Conservation (phyloP, 495 filamentous ascomycete species). For the Penicillium manginii region DNA sequence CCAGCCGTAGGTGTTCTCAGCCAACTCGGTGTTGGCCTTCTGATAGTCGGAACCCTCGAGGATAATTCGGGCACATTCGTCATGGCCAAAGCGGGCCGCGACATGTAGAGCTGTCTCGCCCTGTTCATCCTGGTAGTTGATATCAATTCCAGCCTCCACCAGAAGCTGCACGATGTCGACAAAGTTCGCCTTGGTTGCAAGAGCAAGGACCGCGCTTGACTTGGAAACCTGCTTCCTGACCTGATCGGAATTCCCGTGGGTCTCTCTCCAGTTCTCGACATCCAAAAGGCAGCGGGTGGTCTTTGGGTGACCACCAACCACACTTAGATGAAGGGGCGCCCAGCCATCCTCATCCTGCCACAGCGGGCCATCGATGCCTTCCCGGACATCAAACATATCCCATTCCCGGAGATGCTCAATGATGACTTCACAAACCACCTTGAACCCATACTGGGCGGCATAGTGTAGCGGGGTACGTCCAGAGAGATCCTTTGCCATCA, state of each 20-base stretch:
- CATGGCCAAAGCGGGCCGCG: slow-evolving; percentile 86
- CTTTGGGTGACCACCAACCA: slow-evolving; percentile 85
- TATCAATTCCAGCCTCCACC: slow-evolving; percentile 87
- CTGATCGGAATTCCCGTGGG: slow-evolving; percentile 33
- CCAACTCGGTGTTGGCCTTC: slow-evolving; percentile 73
- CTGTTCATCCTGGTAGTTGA: slow-evolving; percentile 90
- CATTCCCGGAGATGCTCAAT: slow-evolving; percentile 87
- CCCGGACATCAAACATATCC: slow-evolving; percentile 80
- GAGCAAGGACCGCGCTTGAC: slow-evolving; percentile 85
- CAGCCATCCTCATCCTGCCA: slow-evolving; percentile 95
- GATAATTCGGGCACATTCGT: slow-evolving; percentile 75
- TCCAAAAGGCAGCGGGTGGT: slow-evolving; percentile 81
- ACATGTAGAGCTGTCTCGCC: slow-evolving; percentile 95
- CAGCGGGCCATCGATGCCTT: slow-evolving; percentile 79
- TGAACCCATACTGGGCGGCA: slow-evolving; percentile 92
- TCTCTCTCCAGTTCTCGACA: slow-evolving; percentile 67
- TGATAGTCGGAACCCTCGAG: slow-evolving; percentile 69
- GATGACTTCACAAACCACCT: slow-evolving; percentile 82
- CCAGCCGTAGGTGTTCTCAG: slow-evolving; percentile 88
- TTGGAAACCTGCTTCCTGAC: slow-evolving; percentile 72
- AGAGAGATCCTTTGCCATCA: slow-evolving; percentile 72
- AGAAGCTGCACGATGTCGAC: slow-evolving; percentile 79
- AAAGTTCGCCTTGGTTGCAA: slow-evolving; percentile 86
- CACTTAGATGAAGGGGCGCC: slow-evolving; percentile 88
- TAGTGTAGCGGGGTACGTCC: slow-evolving; percentile 93